Percentiles rank a stretch among this genome's conserved stretches.
phyloP scores from a whole-genome alignment of 768 basidiomycete genomes.

The Agaricus subrufescens region DNA sequence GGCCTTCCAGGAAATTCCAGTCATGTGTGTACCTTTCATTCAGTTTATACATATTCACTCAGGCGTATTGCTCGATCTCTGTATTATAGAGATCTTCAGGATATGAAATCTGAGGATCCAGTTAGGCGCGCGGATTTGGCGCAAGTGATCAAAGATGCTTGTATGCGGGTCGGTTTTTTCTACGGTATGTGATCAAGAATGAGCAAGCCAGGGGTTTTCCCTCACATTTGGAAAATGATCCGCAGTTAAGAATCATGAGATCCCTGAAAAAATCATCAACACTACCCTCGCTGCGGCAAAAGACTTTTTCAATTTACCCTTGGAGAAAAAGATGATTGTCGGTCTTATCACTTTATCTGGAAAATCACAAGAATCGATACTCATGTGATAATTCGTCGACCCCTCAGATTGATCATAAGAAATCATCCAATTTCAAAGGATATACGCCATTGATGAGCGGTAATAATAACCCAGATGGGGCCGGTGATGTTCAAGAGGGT shows the following conservation, averaged over 20 bases:
- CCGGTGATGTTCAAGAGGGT: conserved; percentile 89
- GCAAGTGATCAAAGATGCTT: conserved; percentile 62
- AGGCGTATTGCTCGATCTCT: background rate
- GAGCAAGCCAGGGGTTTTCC: background rate
- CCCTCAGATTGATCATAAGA: conserved; percentile 61
- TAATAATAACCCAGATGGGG: conserved; percentile 69
- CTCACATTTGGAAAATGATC: background rate
- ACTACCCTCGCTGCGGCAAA: conserved; percentile 43
- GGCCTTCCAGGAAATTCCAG: conserved; percentile 30
- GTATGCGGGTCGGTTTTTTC: conserved; percentile 81
- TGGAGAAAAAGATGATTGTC: conserved; percentile 65
- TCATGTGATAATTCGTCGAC: background rate
- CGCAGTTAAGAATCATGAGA: conserved; percentile 72
- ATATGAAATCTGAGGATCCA: conserved; percentile 33
- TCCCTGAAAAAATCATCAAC: conserved; percentile 47
- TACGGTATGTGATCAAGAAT: conserved; percentile 43
- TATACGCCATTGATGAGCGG: conserved; percentile 66
- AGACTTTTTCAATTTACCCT: conserved; percentile 62
- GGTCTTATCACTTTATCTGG: conserved; percentile 1
- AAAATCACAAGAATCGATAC: background rate
- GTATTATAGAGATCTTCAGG: conserved; percentile 37
- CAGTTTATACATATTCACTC: background rate
- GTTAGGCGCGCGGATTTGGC: conserved; percentile 42
- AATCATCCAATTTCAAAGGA: conserved; percentile 70
- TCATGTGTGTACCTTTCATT: conserved; percentile 26